A percentile compares a stretch with the other conserved stretches of the same genome.
Evolutionary conservation across 2,329 filamentous ascomycete genomes (phyloP).

Genomic region (Aspergillus pseudotamarii): DNA sequence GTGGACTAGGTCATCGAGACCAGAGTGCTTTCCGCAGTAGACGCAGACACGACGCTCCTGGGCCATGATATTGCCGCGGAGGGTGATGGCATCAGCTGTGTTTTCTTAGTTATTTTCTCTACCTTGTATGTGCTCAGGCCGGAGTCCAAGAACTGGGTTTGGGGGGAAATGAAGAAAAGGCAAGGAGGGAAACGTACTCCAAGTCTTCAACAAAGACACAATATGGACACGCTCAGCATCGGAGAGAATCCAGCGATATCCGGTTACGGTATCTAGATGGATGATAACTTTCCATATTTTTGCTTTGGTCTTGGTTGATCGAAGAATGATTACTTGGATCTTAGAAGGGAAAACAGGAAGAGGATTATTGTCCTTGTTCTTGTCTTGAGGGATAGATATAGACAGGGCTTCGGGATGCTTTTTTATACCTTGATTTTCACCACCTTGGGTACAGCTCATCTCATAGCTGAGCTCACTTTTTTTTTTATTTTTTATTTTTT

Average conservation of each 20-base stretch:
- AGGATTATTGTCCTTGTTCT: too few species aligned
- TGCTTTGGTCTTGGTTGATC: too few species aligned
- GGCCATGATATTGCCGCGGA: neutral
- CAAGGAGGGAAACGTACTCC: neutral
- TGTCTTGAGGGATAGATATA: neutral
- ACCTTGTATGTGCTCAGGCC: too few species aligned
- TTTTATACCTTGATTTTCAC: neutral
- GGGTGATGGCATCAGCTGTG: neutral
- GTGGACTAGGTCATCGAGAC: slow-evolving; percentile 9
- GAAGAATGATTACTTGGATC: too few species aligned
- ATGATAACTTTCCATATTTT: neutral
- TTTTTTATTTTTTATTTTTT: too few species aligned
- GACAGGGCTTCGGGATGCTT: neutral
- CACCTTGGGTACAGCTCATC: neutral
- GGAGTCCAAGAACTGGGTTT: too few species aligned
- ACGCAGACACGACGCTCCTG: neutral
- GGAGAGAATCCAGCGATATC: neutral
- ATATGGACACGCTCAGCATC: neutral
- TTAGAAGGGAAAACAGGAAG: neutral
- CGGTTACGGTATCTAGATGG: neutral
- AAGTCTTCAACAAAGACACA: neutral
- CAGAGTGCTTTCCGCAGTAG: slow-evolving; percentile 8
- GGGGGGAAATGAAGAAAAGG: neutral
- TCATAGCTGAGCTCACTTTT: neutral
- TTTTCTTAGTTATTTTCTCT: neutral